Evolutionary conservation across 2,329 filamentous ascomycete species (phyloP), one percentile per base, ranked within the genome.

Genomic region (Aspergillus ochraceus): DNA sequence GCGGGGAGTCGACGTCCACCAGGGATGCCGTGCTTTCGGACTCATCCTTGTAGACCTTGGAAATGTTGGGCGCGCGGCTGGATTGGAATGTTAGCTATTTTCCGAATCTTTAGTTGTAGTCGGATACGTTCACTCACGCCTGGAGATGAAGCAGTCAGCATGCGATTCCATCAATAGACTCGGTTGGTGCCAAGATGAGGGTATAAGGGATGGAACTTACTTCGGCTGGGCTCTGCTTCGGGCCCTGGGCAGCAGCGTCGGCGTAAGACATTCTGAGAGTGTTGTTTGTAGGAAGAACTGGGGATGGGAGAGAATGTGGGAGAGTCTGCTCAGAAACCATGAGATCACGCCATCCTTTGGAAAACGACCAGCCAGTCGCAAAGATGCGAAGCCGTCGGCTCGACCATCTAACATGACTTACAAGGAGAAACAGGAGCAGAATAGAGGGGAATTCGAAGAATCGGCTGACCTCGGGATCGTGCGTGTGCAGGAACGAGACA

Each of bases 1-100:
- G 79, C 4, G 78, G 78, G 14, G 76, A 74, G 67, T 81, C 79
- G 53, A 82, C 79, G 58, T 82, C 80, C 63, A 81, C 72, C 54
- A 81, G 70, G 50, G 74, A 77, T 17, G 76, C 72, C 32, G 77
- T 75, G 58, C 74, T 77, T 58, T 79, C 77, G 19, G 71, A 72
- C 55, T 77, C 73, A 47, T 73, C 68, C 50, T 73, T 72, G 62
- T 79, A 74, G 52, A 81, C 60, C 54, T 72, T 66, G 12, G 73
- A 73, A 24, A 76, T 71, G 49, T 70, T 60, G 22, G 77, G 77
- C 19, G 80, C 80, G 49, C 77, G 77, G 55, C 80, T 81, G 63
- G 8, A 47, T 47, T 47, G 45, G 6, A 26, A 32, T n/a, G 17
- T 46, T 49, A 42, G 36, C 36, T 42, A 42, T 42, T 14, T n/a